Evolutionary conservation across 2,329 filamentous ascomycete species (phyloP).

Genomic region (Orbilia quercus): DNA sequence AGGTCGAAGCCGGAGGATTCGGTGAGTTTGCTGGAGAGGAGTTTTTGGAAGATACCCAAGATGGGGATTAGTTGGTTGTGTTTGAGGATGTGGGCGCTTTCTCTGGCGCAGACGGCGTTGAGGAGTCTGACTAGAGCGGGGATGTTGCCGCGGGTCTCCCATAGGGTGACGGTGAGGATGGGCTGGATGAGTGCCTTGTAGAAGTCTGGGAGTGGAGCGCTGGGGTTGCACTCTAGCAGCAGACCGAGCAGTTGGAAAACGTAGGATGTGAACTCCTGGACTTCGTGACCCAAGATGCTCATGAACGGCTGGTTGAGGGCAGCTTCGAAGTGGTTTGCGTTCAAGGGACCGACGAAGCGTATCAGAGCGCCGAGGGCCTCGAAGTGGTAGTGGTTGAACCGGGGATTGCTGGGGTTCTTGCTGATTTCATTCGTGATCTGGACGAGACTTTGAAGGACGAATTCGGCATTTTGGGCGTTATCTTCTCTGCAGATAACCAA

Average conservation of each 20-base stretch:
- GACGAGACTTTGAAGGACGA: slow-evolving; percentile 83
- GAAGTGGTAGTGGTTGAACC: slow-evolving; percentile 99
- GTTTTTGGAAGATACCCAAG: slow-evolving; percentile 94
- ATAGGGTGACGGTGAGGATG: slow-evolving; percentile 81
- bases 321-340: slow-evolving; percentile 79
- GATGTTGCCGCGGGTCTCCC: slow-evolving; percentile 93
- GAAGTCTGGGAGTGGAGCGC: slow-evolving; percentile 79
- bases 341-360: slow-evolving; percentile 75
- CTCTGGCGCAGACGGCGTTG: slow-evolving; percentile 83
- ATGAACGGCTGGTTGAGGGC: slow-evolving; percentile 86
- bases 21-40: slow-evolving; percentile 82
- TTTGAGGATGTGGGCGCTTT: slow-evolving; percentile 77
- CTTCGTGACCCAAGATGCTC: slow-evolving; percentile 62
- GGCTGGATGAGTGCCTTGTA: slow-evolving; percentile 83
- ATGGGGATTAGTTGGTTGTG: slow-evolving; percentile 83
- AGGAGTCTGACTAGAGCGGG: slow-evolving; percentile 88
- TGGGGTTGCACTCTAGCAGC: slow-evolving; percentile 85
- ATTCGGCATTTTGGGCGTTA: slow-evolving; percentile 77
- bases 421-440: slow-evolving; percentile 92
- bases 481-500: slow-evolving; percentile 91
- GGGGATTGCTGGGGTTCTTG: slow-evolving; percentile 93
- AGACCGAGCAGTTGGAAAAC: slow-evolving; percentile 95
- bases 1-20: slow-evolving; percentile 90
- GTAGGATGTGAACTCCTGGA: slow-evolving; percentile 88
- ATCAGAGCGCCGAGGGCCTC: slow-evolving; percentile 92